A percentile compares a stretch with the other conserved stretches of the same genome.
These are phyloP conservation scores for Acorus calamus DNA, from an alignment of 106 monocot species.

Conservation along the genomic window DNA sequence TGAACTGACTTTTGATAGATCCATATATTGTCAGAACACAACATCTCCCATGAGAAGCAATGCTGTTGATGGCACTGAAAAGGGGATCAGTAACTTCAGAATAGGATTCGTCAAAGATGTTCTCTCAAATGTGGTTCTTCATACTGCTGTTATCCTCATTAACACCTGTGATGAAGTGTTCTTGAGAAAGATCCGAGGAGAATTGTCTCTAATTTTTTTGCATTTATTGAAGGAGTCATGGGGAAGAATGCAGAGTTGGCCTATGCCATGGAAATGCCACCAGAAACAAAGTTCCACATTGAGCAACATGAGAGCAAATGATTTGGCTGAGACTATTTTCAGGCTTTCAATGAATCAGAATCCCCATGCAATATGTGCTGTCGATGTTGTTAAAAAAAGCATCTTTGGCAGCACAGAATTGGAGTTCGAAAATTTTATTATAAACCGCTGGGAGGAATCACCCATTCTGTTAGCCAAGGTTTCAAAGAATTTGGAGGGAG, in stretches of 20 bases:
- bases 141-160: slow-evolving; percentile 38
- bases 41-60: not conserved
- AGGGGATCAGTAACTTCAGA: slow-evolving; percentile 1
- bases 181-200: slow-evolving; percentile 21
- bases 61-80: not conserved
- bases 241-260: not conserved
- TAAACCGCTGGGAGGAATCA: slow-evolving; percentile 55
- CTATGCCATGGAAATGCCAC: too few relatives aligned
- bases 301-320: slow-evolving; percentile 2
- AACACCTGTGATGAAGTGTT: slow-evolving; percentile 30
- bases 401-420: slow-evolving; percentile 45
- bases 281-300: not conserved
- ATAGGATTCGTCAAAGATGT: slow-evolving; percentile 1
- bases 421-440: slow-evolving; percentile 40
- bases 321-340: slow-evolving; percentile 63
- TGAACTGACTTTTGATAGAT: slow-evolving; percentile 38
- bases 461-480: slow-evolving; percentile 27
- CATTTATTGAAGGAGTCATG: slow-evolving; percentile 27
- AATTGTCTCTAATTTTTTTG: slow-evolving; percentile 17
- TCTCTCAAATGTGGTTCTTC: slow-evolving; percentile 17
- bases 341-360: slow-evolving; percentile 53
- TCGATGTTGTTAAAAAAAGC: slow-evolving; percentile 18
- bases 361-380: slow-evolving; percentile 7
- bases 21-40: slow-evolving; percentile 43
- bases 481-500: slow-evolving; percentile 10